Evolutionary conservation across 2,329 filamentous ascomycete species (phyloP), one percentile per base, ranked within the genome.

Genomic region (Alternaria consortialis): DNA sequence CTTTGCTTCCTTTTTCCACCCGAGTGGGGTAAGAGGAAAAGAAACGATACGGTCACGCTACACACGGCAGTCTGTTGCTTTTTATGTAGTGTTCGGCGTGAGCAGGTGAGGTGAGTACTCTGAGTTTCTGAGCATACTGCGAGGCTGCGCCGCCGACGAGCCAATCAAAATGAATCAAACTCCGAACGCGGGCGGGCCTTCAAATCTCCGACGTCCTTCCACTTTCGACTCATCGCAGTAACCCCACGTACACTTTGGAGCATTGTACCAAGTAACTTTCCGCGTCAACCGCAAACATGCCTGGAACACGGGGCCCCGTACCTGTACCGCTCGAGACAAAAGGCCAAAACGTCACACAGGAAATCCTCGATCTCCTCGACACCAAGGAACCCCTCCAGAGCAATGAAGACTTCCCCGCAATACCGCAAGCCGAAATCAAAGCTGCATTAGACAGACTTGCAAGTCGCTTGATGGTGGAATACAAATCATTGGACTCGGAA

Each of bases 381-480:
- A 73, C 74, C 29, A 80, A 81, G 63, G 60, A 80, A 9, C 85
- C 88, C 65, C 79, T 84, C 20, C 82, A 85, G 15, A 85, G 91
- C 64, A 71, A 76, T 73, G 62, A 77, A 80, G 74, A 78, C 78
- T 74, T 90, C 69, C 75, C 80, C 37, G 69, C 82, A 13, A 77
- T 84, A 61, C 61, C 72, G 23, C 74, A 84, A 67, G 75, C 76
- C 37, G 81, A 84, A 62, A 83, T 97, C 75, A 98, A 97, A 83
- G 91, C 91, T 65, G 92, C 93, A 31, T 85, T 98, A 66, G 95
- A 98, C 82, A 88, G 93, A 69, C 86, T 99, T 54, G 86, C 85
- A 31, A 95, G 92, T 60, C 88, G 94, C 71, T 90, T 89, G 52
- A 97, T 97, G 93, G 84, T 98, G 65, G 84, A 86, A 67, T 97